Evolutionary conservation across 1,284 basidiomycete genomes (phyloP).

Genomic region (Boletus calvinii): DNA sequence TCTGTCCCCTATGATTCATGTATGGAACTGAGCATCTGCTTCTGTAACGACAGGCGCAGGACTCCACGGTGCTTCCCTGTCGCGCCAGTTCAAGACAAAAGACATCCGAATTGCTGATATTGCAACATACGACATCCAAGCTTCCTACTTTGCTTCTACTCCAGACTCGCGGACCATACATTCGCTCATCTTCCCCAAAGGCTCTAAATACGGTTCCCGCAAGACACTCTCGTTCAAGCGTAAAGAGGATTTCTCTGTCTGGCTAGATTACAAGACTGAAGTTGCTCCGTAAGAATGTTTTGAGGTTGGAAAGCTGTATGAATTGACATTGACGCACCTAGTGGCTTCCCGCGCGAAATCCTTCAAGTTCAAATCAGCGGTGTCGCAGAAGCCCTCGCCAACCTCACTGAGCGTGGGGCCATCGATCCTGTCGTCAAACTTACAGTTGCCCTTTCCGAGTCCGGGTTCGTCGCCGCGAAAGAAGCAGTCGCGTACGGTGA

Average conservation of each 20-base stretch:
- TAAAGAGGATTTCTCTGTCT: conserved; percentile 74
- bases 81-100: conserved; percentile 94
- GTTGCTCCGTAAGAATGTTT: conserved; percentile 52
- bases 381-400: conserved; percentile 66
- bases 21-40: conserved; percentile 5
- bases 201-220: conserved; percentile 73
- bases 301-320: neutral
- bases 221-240: conserved; percentile 82
- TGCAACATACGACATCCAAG: conserved; percentile 68
- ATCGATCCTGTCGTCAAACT: conserved; percentile 77
- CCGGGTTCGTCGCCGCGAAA: conserved; percentile 77
- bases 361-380: conserved; percentile 68
- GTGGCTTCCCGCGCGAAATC: conserved; percentile 67
- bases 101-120: conserved; percentile 85
- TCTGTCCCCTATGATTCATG: neutral
- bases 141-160: conserved; percentile 69
- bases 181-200: conserved; percentile 71
- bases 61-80: conserved; percentile 87
- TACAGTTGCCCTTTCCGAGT: conserved; percentile 77
- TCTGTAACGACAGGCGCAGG: conserved; percentile 67
- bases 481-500: conserved; percentile 76
- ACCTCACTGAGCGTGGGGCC: conserved; percentile 72
- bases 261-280: conserved; percentile 66
- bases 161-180: conserved; percentile 66
- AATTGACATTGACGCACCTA: conserved; percentile 27